These are phyloP conservation scores for Cercophora scortea DNA, from an alignment of 495 filamentous ascomycete species.

Conservation along the genomic window DNA sequence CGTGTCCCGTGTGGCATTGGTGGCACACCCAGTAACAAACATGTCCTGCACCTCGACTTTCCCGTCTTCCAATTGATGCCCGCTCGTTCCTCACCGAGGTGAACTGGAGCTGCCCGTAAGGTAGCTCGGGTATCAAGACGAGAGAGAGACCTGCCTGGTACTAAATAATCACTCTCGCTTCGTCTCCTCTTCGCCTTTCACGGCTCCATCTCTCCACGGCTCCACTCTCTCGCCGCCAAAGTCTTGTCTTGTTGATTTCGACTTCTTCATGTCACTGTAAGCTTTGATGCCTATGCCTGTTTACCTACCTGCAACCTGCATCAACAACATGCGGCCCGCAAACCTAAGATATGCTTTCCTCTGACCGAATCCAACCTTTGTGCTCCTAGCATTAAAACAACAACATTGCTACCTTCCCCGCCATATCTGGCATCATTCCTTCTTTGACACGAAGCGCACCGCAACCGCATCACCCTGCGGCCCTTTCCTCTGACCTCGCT, in stretches of 20 bases:
- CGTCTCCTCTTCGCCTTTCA: too few relatives aligned
- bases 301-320: too few relatives aligned
- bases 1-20: background rate
- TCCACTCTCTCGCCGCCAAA: too few relatives aligned
- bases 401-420: background rate
- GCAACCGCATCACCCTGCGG: too few relatives aligned
- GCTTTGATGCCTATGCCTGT: background rate
- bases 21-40: background rate
- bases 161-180: too few relatives aligned
- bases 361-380: background rate
- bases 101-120: too few relatives aligned
- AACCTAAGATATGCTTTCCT: background rate
- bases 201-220: too few relatives aligned
- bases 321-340: too few relatives aligned
- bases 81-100: background rate
- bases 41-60: conserved; percentile 4
- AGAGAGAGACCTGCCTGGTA: too few relatives aligned
- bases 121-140: conserved; percentile 1
- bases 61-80: conserved; percentile 4
- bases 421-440: background rate
- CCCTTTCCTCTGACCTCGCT: background rate
- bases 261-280: conserved; percentile 25
- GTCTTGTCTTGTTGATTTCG: too few relatives aligned
- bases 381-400: background rate
- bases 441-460: background rate